Conservation (phyloP, 2,329 filamentous ascomycete genomes). For the Orbilia javanica region DNA sequence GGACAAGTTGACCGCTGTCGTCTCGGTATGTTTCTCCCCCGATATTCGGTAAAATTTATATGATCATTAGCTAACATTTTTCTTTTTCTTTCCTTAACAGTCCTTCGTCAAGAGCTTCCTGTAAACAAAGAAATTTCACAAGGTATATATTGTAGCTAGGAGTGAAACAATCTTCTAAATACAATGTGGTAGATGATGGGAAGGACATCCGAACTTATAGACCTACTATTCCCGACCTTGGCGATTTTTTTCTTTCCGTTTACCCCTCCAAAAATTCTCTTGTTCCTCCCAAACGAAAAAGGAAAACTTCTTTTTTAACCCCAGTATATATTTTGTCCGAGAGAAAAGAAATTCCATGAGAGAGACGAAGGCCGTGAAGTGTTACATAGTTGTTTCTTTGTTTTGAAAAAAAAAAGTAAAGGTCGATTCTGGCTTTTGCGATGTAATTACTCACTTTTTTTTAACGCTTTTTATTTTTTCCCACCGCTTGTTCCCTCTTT, state of each 20-base stretch:
- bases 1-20: conserved; percentile 81
- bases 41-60: not conserved
- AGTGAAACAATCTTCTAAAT: conserved; percentile 56
- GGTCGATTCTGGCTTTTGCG: conserved; percentile 30
- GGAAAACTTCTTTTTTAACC: conserved; percentile 35
- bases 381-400: conserved; percentile 50
- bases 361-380: conserved; percentile 18
- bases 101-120: conserved; percentile 61
- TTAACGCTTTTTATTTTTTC: conserved; percentile 20
- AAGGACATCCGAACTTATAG: conserved; percentile 48
- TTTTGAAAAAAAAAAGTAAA: conserved; percentile 38
- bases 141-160: conserved; percentile 49
- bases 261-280: conserved; percentile 36
- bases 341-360: conserved; percentile 30
- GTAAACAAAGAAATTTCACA: conserved; percentile 36
- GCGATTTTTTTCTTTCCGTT: conserved; percentile 36
- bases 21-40: conserved; percentile 64
- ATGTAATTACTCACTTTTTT: conserved; percentile 56
- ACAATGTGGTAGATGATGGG: conserved; percentile 59
- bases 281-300: conserved; percentile 42
- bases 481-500: not conserved
- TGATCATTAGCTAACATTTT: conserved; percentile 9
- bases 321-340: conserved; percentile 52
- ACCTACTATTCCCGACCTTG: conserved; percentile 42
- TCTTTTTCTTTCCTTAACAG: conserved; percentile 9